Evolutionary conservation across 2,329 filamentous ascomycete genomes (phyloP).

Genomic region (Cordyceps militaris): DNA sequence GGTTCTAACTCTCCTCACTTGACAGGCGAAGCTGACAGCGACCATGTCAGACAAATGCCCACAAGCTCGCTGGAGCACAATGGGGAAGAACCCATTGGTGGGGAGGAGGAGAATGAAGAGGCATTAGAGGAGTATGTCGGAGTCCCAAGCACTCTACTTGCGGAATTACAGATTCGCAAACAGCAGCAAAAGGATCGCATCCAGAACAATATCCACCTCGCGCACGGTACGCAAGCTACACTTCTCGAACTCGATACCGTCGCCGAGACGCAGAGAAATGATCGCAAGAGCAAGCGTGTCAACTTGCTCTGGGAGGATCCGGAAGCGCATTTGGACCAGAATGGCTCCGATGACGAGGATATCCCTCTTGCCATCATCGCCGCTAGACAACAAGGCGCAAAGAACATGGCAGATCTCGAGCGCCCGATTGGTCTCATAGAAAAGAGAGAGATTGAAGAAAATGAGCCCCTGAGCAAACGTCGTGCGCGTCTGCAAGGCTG

Average conservation of each 20-base stretch:
- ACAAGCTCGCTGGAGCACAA: conserved; percentile 12
- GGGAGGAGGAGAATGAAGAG: conserved; percentile 38
- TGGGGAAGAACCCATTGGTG: conserved; percentile 24
- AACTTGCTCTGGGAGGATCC: conserved; percentile 87
- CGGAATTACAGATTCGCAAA: conserved; percentile 87
- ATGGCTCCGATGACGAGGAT: conserved; percentile 65
- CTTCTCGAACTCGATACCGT: conserved; percentile 86
- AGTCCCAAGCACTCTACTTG: conserved; percentile 81
- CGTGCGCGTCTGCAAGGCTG: conserved; percentile 67
- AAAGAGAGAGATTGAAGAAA: conserved; percentile 79
- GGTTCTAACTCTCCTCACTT: not conserved
- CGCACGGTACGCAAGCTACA: conserved; percentile 76
- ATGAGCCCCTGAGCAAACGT: conserved; percentile 75
- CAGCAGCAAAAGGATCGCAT: conserved; percentile 78
- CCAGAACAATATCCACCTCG: conserved; percentile 46
- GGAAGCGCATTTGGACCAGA: conserved; percentile 36
- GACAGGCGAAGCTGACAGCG: conserved; percentile 8
- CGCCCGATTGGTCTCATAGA: conserved; percentile 70
- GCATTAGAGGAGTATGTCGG: conserved; percentile 53
- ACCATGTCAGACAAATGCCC: conserved; percentile 15
- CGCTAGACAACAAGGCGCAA: conserved; percentile 46
- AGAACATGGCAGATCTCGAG: conserved; percentile 48
- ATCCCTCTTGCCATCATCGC: conserved; percentile 79
- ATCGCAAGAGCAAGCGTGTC: conserved; percentile 67
- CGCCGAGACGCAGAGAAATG: conserved; percentile 72